These are phyloP conservation scores for Abelmoschus esculentus DNA, from an alignment of 345 rosid species.

Conservation along the genomic window DNA sequence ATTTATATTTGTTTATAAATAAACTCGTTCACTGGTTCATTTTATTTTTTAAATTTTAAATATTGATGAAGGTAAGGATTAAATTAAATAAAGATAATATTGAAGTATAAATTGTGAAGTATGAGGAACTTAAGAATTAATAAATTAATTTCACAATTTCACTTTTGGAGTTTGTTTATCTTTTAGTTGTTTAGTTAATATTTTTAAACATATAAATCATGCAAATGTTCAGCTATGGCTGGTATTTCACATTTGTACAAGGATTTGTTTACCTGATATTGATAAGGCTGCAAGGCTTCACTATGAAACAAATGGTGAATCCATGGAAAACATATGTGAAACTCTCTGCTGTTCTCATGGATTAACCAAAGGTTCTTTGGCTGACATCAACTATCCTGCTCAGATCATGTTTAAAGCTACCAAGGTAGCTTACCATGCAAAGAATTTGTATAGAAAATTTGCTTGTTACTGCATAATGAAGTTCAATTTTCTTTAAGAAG, in stretches of 20 bases:
- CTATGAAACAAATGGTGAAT: conserved; percentile 82
- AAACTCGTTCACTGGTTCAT: too few relatives aligned
- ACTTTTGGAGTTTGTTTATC: too few relatives aligned
- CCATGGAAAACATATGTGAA: conserved; percentile 93
- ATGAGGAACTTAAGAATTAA: too few relatives aligned
- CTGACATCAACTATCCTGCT: conserved; percentile 94
- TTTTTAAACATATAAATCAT: neutral
- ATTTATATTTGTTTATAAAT: too few relatives aligned
- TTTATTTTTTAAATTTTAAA: too few relatives aligned
- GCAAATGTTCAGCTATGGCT: conserved; percentile 70
- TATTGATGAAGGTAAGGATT: too few relatives aligned
- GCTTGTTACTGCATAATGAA: neutral
- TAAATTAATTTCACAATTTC: too few relatives aligned
- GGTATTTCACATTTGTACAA: conserved; percentile 97
- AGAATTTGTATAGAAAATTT: neutral
- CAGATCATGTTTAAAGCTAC: conserved; percentile 99
- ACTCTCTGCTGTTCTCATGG: conserved; percentile 97
- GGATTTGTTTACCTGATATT: conserved; percentile 88
- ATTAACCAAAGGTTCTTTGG: conserved; percentile 87
- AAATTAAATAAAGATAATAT: too few relatives aligned
- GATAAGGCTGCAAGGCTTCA: conserved; percentile 44
- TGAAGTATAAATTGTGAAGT: too few relatives aligned
- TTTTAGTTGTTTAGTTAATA: too few relatives aligned
- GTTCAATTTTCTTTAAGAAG: too few relatives aligned
- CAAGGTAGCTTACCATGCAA: conserved; percentile 38